phyloP scores from a whole-genome alignment of 805 yeast species.

The Sporopachydermia lactativora region DNA sequence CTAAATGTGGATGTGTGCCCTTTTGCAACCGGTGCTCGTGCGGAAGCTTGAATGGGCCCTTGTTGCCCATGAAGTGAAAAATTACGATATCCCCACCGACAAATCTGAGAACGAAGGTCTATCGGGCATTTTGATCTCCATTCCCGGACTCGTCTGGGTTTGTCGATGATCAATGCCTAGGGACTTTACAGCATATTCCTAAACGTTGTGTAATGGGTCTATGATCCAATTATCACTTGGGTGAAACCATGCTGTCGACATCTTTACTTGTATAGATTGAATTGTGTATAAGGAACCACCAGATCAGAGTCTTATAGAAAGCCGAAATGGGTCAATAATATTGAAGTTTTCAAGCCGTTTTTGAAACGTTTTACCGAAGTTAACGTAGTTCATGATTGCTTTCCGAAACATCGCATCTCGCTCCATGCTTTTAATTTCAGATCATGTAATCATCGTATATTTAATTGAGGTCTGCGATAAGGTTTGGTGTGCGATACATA shows the following conservation, averaged over 20 bases:
- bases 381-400: no score
- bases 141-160: not conserved
- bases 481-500: no score
- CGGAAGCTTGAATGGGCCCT: not conserved
- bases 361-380: no score
- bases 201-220: constrained; percentile 1
- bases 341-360: no score
- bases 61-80: constrained; percentile 1
- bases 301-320: no score
- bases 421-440: no score
- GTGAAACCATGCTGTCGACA: constrained; percentile 1
- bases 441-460: no score
- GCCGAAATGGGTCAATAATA: no score
- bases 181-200: constrained; percentile 1
- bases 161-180: constrained; percentile 1
- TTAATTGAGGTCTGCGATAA: no score
- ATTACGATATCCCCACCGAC: constrained; percentile 1
- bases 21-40: not conserved
- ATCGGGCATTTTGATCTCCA: not conserved
- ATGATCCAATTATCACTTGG: not conserved
- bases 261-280: not conserved
- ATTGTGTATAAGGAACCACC: no score
- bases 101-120: constrained; percentile 1
- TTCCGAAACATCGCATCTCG: no score
- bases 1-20: not conserved